A percentile compares a stretch with the other conserved stretches of the same genome.
phyloP scores from a whole-genome alignment of 1,284 basidiomycete genomes.

The Melampsora allii-populina region DNA sequence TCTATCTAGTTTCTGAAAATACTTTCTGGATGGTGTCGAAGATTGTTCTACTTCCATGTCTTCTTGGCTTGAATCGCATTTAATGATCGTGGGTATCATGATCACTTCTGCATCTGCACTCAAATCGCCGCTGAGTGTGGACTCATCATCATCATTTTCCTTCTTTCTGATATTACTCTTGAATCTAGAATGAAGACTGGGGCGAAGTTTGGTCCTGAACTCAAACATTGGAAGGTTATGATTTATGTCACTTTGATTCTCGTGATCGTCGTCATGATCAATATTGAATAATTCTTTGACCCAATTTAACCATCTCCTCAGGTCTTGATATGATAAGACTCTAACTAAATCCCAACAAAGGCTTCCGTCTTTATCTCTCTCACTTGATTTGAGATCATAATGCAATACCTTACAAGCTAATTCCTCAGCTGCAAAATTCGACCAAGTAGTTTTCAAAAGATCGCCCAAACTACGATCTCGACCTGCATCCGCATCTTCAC shows the following conservation, averaged over 20 bases:
- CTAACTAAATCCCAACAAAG: slow-evolving; percentile 34
- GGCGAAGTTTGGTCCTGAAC: no score
- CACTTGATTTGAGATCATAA: neutral
- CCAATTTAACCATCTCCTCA: slow-evolving; percentile 34
- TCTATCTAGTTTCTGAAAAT: neutral
- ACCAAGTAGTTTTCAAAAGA: slow-evolving; percentile 25
- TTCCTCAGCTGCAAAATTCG: slow-evolving; percentile 19
- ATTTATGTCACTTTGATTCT: neutral
- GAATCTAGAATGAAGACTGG: neutral
- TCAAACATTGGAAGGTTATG: neutral
- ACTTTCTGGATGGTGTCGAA: neutral
- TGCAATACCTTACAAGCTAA: slow-evolving; percentile 21
- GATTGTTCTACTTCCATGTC: no score
- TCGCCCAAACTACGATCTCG: slow-evolving; percentile 7
- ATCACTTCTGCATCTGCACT: slow-evolving; percentile 17
- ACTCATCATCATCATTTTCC: neutral
- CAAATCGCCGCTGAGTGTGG: neutral
- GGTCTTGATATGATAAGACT: slow-evolving; percentile 13
- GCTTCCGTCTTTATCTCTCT: neutral
- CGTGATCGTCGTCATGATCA: neutral
- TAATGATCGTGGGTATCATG: slow-evolving; percentile 17
- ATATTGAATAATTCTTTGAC: slow-evolving; percentile 12
- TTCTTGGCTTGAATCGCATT: neutral
- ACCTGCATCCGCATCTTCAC: slow-evolving; percentile 7
- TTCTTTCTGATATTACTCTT: neutral